Evolutionary conservation across 192 early-diverging fungal species (phyloP), one percentile per base, ranked within the genome.

Genomic region (Coemansia sp.): DNA sequence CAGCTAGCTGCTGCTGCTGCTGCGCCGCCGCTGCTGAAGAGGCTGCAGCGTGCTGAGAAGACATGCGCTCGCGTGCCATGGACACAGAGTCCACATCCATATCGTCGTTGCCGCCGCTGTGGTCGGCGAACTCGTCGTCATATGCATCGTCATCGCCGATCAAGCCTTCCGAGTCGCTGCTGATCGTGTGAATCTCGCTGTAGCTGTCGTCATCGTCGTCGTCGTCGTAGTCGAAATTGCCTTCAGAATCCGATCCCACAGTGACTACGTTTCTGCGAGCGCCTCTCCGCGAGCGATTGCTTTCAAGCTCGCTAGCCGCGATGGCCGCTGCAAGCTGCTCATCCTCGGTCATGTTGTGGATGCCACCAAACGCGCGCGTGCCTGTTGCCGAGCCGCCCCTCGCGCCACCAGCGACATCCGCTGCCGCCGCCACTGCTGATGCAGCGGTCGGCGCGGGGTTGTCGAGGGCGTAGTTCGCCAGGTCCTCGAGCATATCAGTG

Each of bases 241-340:
- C 50, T 30, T 72, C 78, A n/a, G 65, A 61, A 23, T 69, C 67
- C 8, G 71, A 70, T 19, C 46, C 64, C 8, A 58, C 39, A 22
- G 29, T 22, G 16, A 61, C 58, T 20, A 58, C 24, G 11, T 36
- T 32, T 22, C 55, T 56, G 34, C 29, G 19, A 13, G 55, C 9
- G 1, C 55, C 11, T 27, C 27, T 52, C 36, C 35, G 54, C 10
- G 58, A 19, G 19, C 49, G 27, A n/a, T 29, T 61, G n/a, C 55
- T 68, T 18, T 72, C 72, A 23, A 60, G 64, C 68, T 67, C 75
- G 28, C 92, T 94, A 2, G 90, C 93, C 22, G 82, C 83, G 61
- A 97, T 87, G 13, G 94, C 94, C 18, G 90, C 84, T 16, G 86
- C 84, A 11, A 97, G 64, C 70, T 94, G 91, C 57, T 97, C 94